Evolutionary conservation across 495 filamentous ascomycete species (phyloP), one percentile per base, ranked within the genome.

Genomic region (Lichenothelia convexa): DNA sequence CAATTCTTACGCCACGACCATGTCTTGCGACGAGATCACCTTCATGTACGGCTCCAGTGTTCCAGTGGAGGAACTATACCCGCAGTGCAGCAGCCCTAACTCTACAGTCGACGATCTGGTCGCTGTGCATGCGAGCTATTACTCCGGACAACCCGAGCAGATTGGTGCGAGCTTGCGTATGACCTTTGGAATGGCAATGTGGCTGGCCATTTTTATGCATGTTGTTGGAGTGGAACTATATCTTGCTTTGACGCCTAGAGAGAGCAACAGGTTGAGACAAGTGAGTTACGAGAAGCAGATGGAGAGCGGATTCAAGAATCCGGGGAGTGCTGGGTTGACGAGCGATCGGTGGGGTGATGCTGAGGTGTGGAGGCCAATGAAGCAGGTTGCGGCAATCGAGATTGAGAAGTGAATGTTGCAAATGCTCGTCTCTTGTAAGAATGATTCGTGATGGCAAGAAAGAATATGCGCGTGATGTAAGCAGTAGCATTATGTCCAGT

Each of bases 241-340:
- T 54, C 44, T 73, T 5, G 46, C 42, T 18, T 44, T 68, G 6
- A 74, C 70, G 2, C 63, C 68, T 5, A 44, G 44, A 0, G 66
- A 73, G 45, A 45, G 43, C 12, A 55, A 65, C 34, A 48, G 67
- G 5, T 42, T 73, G 21, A 49, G 65, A 13, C 47, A 54, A 17
- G 52, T 68, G 1, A 62, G 55, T 6, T 71, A 70, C 38, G 54
- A 67, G 35, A 47, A 58, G 30, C 68, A 72, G 45, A 27, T 69
- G 17, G 63, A 64, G 43, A 54, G 54, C 0, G 68, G 68, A 0
- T 56, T 62, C 44, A 48, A 49, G 13, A 48, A 62, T 31, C 59
- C 68, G 0, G 67, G 65, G 2, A 55, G 49, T 30, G 51, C 54
- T 3, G 69, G 69, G 1, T 47, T 65, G 29, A 65, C 59, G 11